Base-by-base conservation (phyloP, 768 basidiomycete genomes). In the Baorangia bicolor region DNA sequence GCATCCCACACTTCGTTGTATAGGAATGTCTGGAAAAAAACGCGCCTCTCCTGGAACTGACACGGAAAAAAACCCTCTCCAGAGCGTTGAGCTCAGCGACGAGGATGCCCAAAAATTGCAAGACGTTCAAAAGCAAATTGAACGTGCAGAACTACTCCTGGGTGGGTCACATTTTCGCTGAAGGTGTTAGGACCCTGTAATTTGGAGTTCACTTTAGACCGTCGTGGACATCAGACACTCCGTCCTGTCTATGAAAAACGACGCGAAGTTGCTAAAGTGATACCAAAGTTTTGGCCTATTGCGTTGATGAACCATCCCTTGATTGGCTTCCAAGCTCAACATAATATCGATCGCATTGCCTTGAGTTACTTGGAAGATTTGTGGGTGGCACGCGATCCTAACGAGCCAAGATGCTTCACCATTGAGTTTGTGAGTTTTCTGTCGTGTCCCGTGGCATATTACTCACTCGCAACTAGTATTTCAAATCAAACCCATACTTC, bases 401-500 rank as follows among this genome's bases (percentile, higher is more conserved):
- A 73, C 40, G 94, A 97, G 70, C 85, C 86, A 53, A 77, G 94
- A 64, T 87, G 86, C 67, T 96, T 87, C 75, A 88, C 86, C 47
- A 72, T 96, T 52, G 88, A 94, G 78, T 93, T 97, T 74, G 94
- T 95, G 72, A 67, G 94, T 84, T 31, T 31, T 48, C 47, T 53
- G 48, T 51, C 41, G 23, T 49, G 44, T 56, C 50, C 51, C 21
- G 43, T 14, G 27, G 31, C 33, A 39, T 27, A 0, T 47, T 43
- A n/a, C 52, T 64, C 48, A 65, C 38, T 35, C 10, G 30, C 21
- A 20, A 14, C 48, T 42, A 94, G 92, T 68, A 88, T 67, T 94
- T 93, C 79, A 90, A 88, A 71, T 81, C 91, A 66, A 94, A 94
- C 74, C 89, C 89, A 21, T 90, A 83, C 75, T 94, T 94, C 76